These are phyloP conservation scores for Neofusicoccum cordaticola DNA, from an alignment of 2,329 filamentous ascomycete genomes.

Conservation along the genomic window DNA sequence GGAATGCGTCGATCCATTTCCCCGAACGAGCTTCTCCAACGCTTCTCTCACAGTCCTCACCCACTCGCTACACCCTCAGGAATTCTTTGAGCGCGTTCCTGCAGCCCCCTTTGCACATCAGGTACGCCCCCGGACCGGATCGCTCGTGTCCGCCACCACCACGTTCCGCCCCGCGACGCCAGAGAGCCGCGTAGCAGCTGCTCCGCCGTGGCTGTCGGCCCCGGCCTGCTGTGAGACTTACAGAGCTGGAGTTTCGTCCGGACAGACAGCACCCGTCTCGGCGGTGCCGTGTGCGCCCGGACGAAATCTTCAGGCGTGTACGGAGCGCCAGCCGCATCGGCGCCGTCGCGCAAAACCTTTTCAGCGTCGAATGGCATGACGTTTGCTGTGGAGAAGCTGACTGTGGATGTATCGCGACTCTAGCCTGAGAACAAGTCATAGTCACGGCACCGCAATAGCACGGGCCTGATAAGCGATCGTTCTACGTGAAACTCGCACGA, in stretches of 20 bases:
- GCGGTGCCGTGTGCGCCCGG: not conserved
- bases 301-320: not conserved
- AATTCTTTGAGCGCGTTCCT: not conserved
- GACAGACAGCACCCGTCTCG: not conserved
- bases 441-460: slow-evolving; percentile 1
- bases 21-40: slow-evolving; percentile 2
- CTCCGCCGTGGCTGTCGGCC: no score
- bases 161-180: not conserved
- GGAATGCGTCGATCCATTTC: slow-evolving; percentile 3
- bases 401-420: slow-evolving; percentile 1
- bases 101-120: not conserved
- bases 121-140: not conserved
- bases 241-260: not conserved
- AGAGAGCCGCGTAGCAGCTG: not conserved
- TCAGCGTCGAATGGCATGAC: not conserved
- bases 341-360: not conserved
- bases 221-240: not conserved
- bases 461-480: not conserved
- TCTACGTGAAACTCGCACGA: not conserved
- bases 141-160: not conserved
- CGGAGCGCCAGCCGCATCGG: not conserved
- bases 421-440: slow-evolving; percentile 10
- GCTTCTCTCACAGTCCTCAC: not conserved
- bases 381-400: slow-evolving; percentile 7
- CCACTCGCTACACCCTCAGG: not conserved